Conservation (phyloP, 2,329 filamentous ascomycete species). For the Aureobasidium sp. region DNA sequence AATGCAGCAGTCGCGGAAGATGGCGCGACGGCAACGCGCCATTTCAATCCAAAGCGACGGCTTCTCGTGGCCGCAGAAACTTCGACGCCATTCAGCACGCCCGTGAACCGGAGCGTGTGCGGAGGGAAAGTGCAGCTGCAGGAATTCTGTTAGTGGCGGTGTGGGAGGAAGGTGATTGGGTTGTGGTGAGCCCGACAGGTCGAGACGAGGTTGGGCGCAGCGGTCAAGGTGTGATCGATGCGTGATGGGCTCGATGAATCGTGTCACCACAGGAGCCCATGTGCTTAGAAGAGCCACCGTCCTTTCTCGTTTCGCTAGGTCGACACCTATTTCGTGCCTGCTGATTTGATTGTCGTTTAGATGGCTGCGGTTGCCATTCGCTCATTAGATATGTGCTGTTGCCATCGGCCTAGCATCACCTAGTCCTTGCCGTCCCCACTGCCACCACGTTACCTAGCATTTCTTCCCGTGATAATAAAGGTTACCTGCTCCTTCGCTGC, state of each 20-base stretch:
- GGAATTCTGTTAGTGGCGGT: conserved; percentile 4
- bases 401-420: background rate
- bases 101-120: background rate
- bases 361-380: background rate
- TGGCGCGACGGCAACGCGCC: conserved; percentile 7
- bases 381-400: background rate
- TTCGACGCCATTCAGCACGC: background rate
- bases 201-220: conserved; percentile 8
- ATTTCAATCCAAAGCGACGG: conserved; percentile 3
- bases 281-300: conserved; percentile 10
- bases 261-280: conserved; percentile 10
- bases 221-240: conserved; percentile 11
- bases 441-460: conserved; percentile 5
- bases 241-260: conserved; percentile 9
- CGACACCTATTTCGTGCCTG: background rate
- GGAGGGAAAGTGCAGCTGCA: conserved; percentile 5
- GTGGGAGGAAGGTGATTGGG: background rate
- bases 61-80: conserved; percentile 3
- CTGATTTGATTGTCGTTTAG: conserved; percentile 3
- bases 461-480: conserved; percentile 9
- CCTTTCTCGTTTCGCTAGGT: background rate
- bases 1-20: conserved; percentile 1
- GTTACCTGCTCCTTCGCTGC: conserved; percentile 5
- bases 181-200: background rate
- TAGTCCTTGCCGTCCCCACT: background rate